Conservation (phyloP, 2,329 filamentous ascomycete species). For the Ceratocystiopsis brevicomis region DNA sequence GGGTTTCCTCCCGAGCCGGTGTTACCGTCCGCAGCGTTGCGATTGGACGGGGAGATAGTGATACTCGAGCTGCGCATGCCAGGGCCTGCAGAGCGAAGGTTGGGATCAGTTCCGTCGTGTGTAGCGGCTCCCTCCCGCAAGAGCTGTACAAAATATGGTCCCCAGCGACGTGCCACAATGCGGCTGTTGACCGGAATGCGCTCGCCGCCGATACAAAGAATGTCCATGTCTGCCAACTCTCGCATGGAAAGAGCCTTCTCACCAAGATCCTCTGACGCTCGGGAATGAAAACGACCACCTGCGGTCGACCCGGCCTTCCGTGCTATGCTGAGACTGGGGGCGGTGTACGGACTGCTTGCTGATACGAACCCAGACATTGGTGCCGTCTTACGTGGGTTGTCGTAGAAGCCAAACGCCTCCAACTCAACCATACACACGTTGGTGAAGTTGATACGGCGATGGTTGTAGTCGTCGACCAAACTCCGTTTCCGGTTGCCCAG, state of each 20-base stretch:
- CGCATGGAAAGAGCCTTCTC: conserved; percentile 57
- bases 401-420: conserved; percentile 91
- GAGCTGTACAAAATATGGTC: conserved; percentile 85
- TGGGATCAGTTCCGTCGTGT: conserved; percentile 51
- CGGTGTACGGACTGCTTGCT: conserved; percentile 52
- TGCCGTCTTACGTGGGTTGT: conserved; percentile 66
- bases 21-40: conserved; percentile 21
- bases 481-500: conserved; percentile 85
- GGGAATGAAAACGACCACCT: conserved; percentile 57
- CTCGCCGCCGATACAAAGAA: conserved; percentile 78
- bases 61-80: conserved; percentile 56
- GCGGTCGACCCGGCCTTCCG: conserved; percentile 46
- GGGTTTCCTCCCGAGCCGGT: no score
- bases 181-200: conserved; percentile 86
- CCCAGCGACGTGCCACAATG: conserved; percentile 75
- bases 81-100: conserved; percentile 23
- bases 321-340: conserved; percentile 34
- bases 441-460: conserved; percentile 89
- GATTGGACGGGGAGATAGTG: conserved; percentile 58
- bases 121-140: conserved; percentile 61
- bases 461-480: conserved; percentile 94
- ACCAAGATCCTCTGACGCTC: conserved; percentile 69
- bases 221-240: conserved; percentile 94
- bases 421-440: conserved; percentile 95
- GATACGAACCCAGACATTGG: conserved; percentile 74